A percentile compares a stretch with the other conserved stretches of the same genome.
Conservation (phyloP, 176 grass and related monocot genomes). For the Saccharum officinarum region DNA sequence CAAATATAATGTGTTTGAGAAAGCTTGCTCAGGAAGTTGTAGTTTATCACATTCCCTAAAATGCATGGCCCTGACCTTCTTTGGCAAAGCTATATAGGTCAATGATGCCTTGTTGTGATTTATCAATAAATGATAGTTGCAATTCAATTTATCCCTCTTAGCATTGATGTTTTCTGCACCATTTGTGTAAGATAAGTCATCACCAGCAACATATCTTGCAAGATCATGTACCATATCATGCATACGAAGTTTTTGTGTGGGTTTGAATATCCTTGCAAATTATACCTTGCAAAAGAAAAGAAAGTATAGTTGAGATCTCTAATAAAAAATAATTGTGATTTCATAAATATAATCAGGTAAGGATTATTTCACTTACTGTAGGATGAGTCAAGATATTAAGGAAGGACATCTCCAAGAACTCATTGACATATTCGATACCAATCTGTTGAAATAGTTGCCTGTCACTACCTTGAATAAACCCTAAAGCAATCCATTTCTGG, state of each 20-base stretch:
- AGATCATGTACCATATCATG: conserved; percentile 51
- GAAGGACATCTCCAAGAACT: neutral
- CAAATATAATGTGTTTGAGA: conserved; percentile 13
- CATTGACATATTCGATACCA: neutral
- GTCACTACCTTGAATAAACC: neutral
- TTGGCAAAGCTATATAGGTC: neutral
- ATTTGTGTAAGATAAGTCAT: conserved; percentile 29
- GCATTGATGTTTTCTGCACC: neutral
- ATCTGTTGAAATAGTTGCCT: neutral
- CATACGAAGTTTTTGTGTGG: neutral
- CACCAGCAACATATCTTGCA: conserved; percentile 34
- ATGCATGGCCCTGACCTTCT: conserved; percentile 38
- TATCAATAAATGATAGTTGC: conserved; percentile 26
- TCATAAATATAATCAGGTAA: neutral
- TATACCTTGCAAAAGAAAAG: neutral
- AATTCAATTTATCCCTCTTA: neutral
- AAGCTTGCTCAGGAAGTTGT: neutral
- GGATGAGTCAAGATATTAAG: neutral
- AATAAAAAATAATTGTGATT: neutral
- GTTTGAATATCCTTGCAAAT: no score
- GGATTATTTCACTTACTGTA: neutral
- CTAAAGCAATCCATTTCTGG: conserved; percentile 33
- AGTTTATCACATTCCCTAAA: neutral
- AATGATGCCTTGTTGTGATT: neutral
- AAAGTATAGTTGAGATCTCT: neutral